phyloP scores from a whole-genome alignment of 179 eudicot species.

The Corrigiola litoralis region DNA sequence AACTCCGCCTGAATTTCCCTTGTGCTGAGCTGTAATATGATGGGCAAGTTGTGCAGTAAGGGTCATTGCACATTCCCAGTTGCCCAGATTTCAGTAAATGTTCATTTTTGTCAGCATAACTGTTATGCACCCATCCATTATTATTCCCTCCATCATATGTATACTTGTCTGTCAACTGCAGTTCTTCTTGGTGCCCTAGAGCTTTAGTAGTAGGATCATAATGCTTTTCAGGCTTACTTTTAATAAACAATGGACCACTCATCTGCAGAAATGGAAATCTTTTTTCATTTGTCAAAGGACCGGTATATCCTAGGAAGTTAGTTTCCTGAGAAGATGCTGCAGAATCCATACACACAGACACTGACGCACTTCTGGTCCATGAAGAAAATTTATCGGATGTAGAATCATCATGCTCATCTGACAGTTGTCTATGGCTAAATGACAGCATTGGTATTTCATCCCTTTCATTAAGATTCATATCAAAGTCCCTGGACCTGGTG shows the following conservation, averaged over 20 bases:
- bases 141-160: conserved; percentile 23
- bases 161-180: conserved; percentile 29
- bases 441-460: conserved; percentile 56
- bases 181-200: conserved; percentile 10
- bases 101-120: conserved; percentile 39
- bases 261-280: conserved; percentile 35
- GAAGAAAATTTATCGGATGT: conserved; percentile 16
- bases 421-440: conserved; percentile 10
- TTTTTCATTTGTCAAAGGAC: conserved; percentile 41
- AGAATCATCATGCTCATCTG: conserved; percentile 23
- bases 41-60: conserved; percentile 82
- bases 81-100: conserved; percentile 68
- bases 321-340: conserved; percentile 27
- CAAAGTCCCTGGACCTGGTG: conserved; percentile 24
- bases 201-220: conserved; percentile 26
- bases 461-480: conserved; percentile 50
- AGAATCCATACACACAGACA: conserved; percentile 36
- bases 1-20: conserved; percentile 28
- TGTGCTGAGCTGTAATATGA: conserved; percentile 32
- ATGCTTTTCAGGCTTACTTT: conserved; percentile 32
- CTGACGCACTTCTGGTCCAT: conserved; percentile 41
- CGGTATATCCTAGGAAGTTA: conserved; percentile 38
- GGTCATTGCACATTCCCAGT: conserved; percentile 77
- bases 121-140: conserved; percentile 23
- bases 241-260: conserved; percentile 54